Conservation (phyloP, 495 filamentous ascomycete genomes). For the Lasiosphaeria miniovina region DNA sequence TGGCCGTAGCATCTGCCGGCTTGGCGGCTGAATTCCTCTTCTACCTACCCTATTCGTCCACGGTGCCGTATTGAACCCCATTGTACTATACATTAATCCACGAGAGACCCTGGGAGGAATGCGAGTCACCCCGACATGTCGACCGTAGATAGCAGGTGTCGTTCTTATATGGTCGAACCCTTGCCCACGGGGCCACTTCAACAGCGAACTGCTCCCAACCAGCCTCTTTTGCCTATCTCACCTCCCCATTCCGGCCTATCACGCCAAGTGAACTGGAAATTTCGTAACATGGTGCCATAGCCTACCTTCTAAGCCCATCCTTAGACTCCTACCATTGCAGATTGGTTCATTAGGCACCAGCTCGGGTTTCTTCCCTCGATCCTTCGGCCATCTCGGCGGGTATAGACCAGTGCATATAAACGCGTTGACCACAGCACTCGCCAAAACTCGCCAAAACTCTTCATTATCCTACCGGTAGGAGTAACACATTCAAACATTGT, state of each 20-base stretch:
- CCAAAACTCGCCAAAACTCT: no score
- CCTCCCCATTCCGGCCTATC: not conserved
- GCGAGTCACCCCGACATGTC: no score
- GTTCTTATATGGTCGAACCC: not conserved
- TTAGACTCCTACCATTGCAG: no score
- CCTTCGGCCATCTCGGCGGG: no score
- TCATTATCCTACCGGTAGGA: not conserved
- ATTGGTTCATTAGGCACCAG: no score
- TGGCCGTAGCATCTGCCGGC: not conserved
- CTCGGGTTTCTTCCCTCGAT: no score
- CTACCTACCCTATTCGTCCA: not conserved
- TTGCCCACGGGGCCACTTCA: not conserved
- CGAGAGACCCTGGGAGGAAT: not conserved
- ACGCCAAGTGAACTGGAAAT: not conserved
- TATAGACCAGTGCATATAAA: no score
- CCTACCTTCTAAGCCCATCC: not conserved
- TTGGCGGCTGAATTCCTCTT: slow-evolving; percentile 1
- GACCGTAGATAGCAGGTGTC: no score
- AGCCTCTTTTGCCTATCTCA: not conserved
- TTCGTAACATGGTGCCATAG: not conserved
- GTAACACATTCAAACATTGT: not conserved
- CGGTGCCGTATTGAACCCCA: not conserved
- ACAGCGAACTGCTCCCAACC: not conserved
- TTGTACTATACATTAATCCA: not conserved
- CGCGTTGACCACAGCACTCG: no score